These are phyloP conservation scores for Phyllosticta paracitricarpa DNA, from an alignment of 2,329 filamentous ascomycete genomes.

Conservation along the genomic window DNA sequence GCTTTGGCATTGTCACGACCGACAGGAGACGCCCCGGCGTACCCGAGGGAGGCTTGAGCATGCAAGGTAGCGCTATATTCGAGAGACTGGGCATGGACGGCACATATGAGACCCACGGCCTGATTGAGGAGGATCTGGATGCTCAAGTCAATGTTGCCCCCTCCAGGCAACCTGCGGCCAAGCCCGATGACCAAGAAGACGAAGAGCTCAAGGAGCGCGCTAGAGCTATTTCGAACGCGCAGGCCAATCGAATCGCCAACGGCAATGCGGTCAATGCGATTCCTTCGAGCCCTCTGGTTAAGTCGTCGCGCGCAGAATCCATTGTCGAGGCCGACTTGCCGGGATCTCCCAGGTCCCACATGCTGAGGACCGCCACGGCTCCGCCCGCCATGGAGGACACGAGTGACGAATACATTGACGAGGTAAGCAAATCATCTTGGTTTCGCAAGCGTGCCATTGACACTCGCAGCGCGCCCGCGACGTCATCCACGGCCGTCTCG, in stretches of 20 bases:
- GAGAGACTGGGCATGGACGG: constrained; percentile 35
- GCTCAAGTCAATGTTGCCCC: constrained; percentile 26
- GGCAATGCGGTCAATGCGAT: constrained; percentile 2
- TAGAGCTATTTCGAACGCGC: constrained; percentile 1
- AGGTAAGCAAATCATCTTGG: constrained; percentile 25
- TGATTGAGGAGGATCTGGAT: constrained; percentile 22
- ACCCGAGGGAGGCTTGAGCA: constrained; percentile 2
- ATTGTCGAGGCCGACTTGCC: constrained; percentile 21
- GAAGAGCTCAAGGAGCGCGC: not conserved
- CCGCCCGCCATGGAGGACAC: constrained; percentile 21
- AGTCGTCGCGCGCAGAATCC: constrained; percentile 12
- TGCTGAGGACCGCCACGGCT: constrained; percentile 10
- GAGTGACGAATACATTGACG: constrained; percentile 57
- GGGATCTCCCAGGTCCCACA: constrained; percentile 11
- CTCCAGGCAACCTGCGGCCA: constrained; percentile 7
- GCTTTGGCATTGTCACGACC: constrained; percentile 92
- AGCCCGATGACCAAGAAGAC: constrained; percentile 17
- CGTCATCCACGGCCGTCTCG: constrained; percentile 80
- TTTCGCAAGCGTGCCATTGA: constrained; percentile 7
- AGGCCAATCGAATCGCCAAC: not conserved
- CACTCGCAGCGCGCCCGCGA: constrained; percentile 58
- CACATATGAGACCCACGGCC: constrained; percentile 27
- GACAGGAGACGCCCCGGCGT: constrained; percentile 56
- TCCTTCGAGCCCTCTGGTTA: constrained; percentile 10
- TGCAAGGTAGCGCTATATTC: constrained; percentile 65